Evolutionary conservation across 768 basidiomycete genomes (phyloP), one percentile per base, ranked within the genome.

Genomic region (Auricularia sp.): DNA sequence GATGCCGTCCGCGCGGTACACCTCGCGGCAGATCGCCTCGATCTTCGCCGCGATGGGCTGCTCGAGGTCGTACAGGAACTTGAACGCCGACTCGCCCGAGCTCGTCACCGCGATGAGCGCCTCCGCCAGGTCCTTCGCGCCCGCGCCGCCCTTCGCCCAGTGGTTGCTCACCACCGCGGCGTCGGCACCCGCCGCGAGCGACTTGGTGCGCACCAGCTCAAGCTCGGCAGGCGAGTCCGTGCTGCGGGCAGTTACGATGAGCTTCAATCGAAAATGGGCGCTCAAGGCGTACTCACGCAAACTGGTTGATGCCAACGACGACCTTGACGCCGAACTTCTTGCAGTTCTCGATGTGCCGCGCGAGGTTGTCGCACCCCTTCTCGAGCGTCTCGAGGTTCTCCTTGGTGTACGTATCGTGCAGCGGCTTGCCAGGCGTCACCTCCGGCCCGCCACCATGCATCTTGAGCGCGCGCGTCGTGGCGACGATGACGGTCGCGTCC

Each of bases 401-500:
- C 73, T 90, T 88, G 66, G 91, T 92, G 75, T 99, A 99, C 53
- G 91, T 93, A 59, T 91, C 91, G 68, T 90, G 88, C 51, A 98
- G 83, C 29, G 95, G 84, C 75, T 97, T 98, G 61, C 96, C 96
- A 34, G 96, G 96, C 2, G 91, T 90, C 62, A 98, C 95, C 33
- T 97, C 94, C 4, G 96, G 96, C 65, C 91, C 97, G 66, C 96
- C 96, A 53, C 96, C 96, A 73, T 99, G 96, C 96, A 99, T 99
- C 83, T 98, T 99, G 66, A 99, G 79, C 23, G 96, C 96, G 68
- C 96, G 90, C 35, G 96, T 94, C 3, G 96, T 99, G 6, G 96
- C 97, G 62, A 99, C 96, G 70, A 99, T 90, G 68, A 99, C 86
- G 43, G 89, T 89, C 3, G 93, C 96, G 75, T 99, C 92, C 8